These are phyloP conservation scores for Ambrosiella xylebori DNA, from an alignment of 2,329 filamentous ascomycete genomes.

Conservation along the genomic window DNA sequence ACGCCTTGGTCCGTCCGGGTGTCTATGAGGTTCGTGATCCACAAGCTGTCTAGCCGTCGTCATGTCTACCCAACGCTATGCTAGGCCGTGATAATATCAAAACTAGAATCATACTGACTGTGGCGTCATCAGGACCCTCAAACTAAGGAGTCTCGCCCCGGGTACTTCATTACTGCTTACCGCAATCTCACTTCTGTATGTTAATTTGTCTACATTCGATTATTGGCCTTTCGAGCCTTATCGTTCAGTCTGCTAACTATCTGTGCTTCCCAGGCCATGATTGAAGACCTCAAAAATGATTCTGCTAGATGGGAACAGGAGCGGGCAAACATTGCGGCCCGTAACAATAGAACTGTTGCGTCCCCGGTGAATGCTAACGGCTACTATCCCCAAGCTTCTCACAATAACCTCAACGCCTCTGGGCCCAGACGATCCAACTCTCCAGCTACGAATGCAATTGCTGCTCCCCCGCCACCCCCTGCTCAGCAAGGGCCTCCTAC, in stretches of 20 bases:
- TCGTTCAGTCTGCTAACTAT: constrained; percentile 13
- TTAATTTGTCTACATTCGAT: constrained; percentile 12
- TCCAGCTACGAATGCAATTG: constrained; percentile 5
- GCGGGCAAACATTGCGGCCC: constrained; percentile 18
- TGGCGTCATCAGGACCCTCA: constrained; percentile 29
- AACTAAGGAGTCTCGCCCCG: constrained; percentile 43
- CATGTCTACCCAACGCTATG: too few species aligned
- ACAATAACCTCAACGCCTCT: neutral
- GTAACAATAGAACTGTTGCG: constrained; percentile 6
- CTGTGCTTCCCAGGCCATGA: constrained; percentile 34
- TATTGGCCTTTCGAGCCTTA: neutral
- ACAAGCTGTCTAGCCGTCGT: neutral
- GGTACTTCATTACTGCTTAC: constrained; percentile 66
- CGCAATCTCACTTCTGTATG: constrained; percentile 62
- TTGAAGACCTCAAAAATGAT: constrained; percentile 44
- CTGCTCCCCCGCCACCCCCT: constrained; percentile 5
- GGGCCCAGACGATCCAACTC: constrained; percentile 8
- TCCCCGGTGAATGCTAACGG: constrained; percentile 5
- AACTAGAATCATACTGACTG: constrained; percentile 4
- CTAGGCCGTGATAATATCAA: neutral
- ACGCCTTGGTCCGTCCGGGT: constrained; percentile 61
- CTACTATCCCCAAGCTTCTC: constrained; percentile 2
- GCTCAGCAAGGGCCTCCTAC: neutral
- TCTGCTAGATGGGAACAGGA: constrained; percentile 45
- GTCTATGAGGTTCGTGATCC: constrained; percentile 46